Conservation (phyloP, 495 filamentous ascomycete species). For the Neurospora sp. region DNA sequence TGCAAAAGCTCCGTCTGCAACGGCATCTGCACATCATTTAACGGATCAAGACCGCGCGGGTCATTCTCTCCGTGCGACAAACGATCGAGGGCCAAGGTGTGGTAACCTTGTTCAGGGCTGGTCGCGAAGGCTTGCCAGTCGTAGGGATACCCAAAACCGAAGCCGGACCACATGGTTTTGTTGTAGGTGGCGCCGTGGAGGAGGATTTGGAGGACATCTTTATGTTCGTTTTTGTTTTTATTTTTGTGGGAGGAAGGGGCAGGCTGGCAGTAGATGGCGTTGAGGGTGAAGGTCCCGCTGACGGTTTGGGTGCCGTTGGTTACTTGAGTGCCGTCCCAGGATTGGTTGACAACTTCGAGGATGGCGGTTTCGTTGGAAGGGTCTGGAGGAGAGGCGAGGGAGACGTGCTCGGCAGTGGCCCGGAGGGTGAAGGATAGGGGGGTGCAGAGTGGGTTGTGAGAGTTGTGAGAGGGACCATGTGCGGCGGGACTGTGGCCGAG, state of each 20-base stretch:
- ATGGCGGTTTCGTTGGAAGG: neutral
- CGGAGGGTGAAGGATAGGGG: slow-evolving; percentile 3
- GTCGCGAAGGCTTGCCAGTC: slow-evolving; percentile 13
- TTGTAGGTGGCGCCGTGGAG: slow-evolving; percentile 19
- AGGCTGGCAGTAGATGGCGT: slow-evolving; percentile 9
- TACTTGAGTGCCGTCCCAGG: neutral
- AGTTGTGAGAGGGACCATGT: neutral
- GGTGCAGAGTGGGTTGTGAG: neutral
- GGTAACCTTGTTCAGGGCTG: slow-evolving; percentile 2
- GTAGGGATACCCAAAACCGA: slow-evolving; percentile 4
- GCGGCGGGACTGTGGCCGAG: neutral
- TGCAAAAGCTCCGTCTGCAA: slow-evolving; percentile 6
- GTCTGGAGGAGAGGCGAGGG: slow-evolving; percentile 2
- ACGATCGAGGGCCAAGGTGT: slow-evolving; percentile 18
- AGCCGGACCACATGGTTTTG: slow-evolving; percentile 11
- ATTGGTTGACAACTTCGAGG: neutral
- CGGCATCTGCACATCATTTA: slow-evolving; percentile 3
- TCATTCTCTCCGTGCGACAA: slow-evolving; percentile 13
- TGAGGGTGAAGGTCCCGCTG: slow-evolving; percentile 4
- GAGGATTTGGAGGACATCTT: slow-evolving; percentile 10
- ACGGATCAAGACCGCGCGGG: slow-evolving; percentile 1
- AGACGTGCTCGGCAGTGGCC: neutral
- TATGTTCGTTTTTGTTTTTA: neutral
- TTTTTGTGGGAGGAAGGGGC: neutral
- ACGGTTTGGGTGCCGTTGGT: slow-evolving; percentile 1